Evolutionary conservation across 768 basidiomycete genomes (phyloP), one percentile per base, ranked within the genome.

Genomic region (Daedalea quercina): DNA sequence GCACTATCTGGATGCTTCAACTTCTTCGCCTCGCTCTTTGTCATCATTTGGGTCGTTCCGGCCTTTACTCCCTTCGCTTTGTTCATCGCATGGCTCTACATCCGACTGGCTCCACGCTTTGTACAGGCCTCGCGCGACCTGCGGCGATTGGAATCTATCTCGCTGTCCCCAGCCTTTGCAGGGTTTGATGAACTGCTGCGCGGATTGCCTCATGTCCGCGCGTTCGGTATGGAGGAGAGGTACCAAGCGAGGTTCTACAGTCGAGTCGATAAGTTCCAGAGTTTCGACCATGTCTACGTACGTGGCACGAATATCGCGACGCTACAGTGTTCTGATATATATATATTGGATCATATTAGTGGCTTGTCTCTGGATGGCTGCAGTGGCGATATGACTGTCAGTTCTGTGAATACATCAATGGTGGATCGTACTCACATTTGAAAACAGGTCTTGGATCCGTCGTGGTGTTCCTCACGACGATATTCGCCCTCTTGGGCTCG

Each of bases 321-420:
- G 35, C 35, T 50, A 25, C 35, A n/a, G 34, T 9, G 19, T 19
- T 41, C 17, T 47, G 25, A 43, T 25, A 51, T 33, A 42, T 42
- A 51, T 49, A 13, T 34, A 9, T 26, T 26, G 3, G 34, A 3
- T 42, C 48, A 8, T 47, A 31, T 4, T 57, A 85, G 82, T 85
- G 84, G 81, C 73, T 84, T 40, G 79, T 85, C 8, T 80, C 77
- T 46, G 79, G 75, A 17, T 87, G 85, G 85, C 71, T 87, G 44
- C 73, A 77, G 54, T 85, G 82, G 80, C 70, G 86, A 73, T 87
- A 89, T 59, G 86, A 89, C 59, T 84, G 84, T 81, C 49, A 60
- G 77, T 64, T 3, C 9, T n/a, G 50, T 20, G 19, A 28, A 25
- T 49, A 26, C 12, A 43, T 20, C 26, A 23, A 28, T 22, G 25